Evolutionary conservation across 2,329 filamentous ascomycete genomes (phyloP).

Genomic region (Leptographium radiaticola): DNA sequence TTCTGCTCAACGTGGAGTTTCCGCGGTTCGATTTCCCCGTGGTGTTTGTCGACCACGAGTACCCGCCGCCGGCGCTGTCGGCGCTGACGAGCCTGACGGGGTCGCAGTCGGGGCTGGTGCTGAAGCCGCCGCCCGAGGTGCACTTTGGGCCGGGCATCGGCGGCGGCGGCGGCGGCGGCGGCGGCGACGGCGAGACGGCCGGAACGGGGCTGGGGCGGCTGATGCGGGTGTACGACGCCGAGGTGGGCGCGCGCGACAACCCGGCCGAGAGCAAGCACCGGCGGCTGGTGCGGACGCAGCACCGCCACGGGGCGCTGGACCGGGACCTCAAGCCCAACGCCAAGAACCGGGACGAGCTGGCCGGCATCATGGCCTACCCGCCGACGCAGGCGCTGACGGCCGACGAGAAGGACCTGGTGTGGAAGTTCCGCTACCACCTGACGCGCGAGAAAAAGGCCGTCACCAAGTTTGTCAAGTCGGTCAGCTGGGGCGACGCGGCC

Average conservation of each 20-base stretch:
- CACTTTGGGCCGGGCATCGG: conserved; percentile 76
- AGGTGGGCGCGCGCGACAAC: conserved; percentile 79
- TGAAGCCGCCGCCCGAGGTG: conserved; percentile 77
- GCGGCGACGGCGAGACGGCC: not conserved
- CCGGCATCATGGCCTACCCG: conserved; percentile 80
- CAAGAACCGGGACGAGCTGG: conserved; percentile 87
- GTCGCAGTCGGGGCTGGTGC: conserved; percentile 53
- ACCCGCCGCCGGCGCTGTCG: conserved; percentile 72
- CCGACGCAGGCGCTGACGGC: conserved; percentile 78
- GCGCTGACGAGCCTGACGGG: conserved; percentile 51
- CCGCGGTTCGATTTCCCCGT: conserved; percentile 92
- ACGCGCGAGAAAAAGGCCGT: conserved; percentile 83
- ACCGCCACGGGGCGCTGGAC: conserved; percentile 84
- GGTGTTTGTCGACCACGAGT: conserved; percentile 90
- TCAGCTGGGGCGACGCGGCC: conserved; percentile 13
- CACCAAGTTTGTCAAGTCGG: conserved; percentile 93
- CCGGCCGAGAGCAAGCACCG: conserved; percentile 93
- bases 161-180: not conserved
- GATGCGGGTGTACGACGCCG: conserved; percentile 83
- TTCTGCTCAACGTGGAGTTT: conserved; percentile 79
- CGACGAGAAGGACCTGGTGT: conserved; percentile 90
- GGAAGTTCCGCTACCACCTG: conserved; percentile 94
- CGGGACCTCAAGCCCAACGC: conserved; percentile 93
- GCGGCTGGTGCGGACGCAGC: conserved; percentile 76
- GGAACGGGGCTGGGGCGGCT: conserved; percentile 40